phyloP scores from a whole-genome alignment of 2,329 filamentous ascomycete species.

The Hirsutella rhossiliensis region DNA sequence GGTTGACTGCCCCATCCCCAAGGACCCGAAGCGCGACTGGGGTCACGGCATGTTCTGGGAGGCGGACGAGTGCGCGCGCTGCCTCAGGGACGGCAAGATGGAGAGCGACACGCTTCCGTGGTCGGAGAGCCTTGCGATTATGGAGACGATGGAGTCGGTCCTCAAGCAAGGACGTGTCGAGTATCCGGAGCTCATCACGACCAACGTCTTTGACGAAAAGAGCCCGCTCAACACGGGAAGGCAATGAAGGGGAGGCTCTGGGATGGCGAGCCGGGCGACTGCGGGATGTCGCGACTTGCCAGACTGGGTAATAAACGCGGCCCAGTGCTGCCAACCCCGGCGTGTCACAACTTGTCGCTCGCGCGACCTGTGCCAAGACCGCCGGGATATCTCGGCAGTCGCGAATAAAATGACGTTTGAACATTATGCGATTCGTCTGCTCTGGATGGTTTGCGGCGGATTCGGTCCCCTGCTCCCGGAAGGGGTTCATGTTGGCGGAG shows the following conservation, averaged over 20 bases:
- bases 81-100: conserved; percentile 62
- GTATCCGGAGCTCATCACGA: conserved; percentile 45
- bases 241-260: conserved; percentile 10
- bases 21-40: conserved; percentile 33
- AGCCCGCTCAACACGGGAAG: conserved; percentile 50
- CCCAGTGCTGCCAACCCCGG: no score
- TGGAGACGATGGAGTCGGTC: conserved; percentile 56
- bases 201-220: conserved; percentile 44
- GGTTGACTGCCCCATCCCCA: conserved; percentile 41
- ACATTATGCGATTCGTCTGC: not conserved
- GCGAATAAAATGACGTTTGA: not conserved
- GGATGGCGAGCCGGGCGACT: not conserved
- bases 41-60: conserved; percentile 88
- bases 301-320: no score
- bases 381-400: not conserved
- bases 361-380: no score
- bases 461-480: not conserved
- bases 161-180: conserved; percentile 39
- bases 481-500: not conserved
- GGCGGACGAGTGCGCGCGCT: conserved; percentile 66
- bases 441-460: no score
- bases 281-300: no score
- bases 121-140: conserved; percentile 71
- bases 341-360: no score
- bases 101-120: conserved; percentile 61